phyloP scores from a whole-genome alignment of 148 eudicot genomes.

The Cornus controversa region DNA sequence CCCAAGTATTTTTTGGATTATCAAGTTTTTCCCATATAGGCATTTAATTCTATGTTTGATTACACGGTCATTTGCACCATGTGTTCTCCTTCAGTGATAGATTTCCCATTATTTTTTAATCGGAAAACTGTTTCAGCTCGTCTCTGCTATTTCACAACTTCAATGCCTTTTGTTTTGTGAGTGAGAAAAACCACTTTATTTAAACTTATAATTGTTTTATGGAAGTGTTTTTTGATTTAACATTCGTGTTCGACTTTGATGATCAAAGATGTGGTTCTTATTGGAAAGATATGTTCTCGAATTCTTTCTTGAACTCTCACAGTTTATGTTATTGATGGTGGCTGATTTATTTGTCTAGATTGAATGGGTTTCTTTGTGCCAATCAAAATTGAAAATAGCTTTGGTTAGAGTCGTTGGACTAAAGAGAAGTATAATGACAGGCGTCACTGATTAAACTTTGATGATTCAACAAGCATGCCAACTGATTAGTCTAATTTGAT shows the following conservation, averaged over 20 bases:
- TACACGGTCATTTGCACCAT: not conserved
- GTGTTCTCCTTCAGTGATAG: no score
- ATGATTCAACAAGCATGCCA: no score
- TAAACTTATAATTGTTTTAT: not conserved
- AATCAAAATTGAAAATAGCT: no score
- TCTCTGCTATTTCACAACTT: no score
- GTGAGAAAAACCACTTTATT: not conserved
- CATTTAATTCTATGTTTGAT: not conserved
- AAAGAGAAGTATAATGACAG: no score
- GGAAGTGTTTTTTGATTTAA: not conserved
- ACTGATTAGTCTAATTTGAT: no score
- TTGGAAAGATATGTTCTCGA: not conserved
- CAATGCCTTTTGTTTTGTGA: not conserved
- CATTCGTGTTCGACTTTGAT: not conserved
- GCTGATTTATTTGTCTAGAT: no score
- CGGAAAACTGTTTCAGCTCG: not conserved
- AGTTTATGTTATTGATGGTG: not conserved
- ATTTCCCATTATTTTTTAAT: no score
- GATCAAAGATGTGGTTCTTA: not conserved
- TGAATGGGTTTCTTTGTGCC: no score
- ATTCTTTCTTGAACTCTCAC: not conserved
- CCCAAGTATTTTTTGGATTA: not conserved
- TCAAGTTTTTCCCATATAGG: not conserved
- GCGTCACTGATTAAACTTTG: no score
- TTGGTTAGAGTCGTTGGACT: no score